Evolutionary conservation across 176 grass and related monocot genomes (phyloP), one percentile per base, ranked within the genome.

Genomic region (Eremochloa ophiuroides): DNA sequence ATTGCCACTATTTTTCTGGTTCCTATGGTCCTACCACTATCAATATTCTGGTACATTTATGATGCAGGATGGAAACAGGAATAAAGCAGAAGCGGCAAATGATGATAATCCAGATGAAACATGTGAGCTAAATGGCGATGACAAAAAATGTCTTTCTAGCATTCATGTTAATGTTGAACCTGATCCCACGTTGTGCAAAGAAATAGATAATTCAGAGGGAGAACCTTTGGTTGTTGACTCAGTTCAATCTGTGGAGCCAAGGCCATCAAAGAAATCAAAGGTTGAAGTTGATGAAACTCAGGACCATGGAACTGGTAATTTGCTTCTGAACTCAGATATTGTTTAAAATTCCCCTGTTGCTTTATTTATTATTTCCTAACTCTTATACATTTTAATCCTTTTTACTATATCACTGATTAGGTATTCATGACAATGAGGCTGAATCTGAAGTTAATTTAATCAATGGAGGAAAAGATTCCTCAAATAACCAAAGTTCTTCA

Each of bases 201-300:
- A 83, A 88, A 82, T 74, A 56, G 76, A 89, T 46, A 77, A 77
- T 77, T 91, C 80, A 39, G 74, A 48, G 11, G 72, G 64, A 59
- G 59, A 77, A 40, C 63, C 81, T 84, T 55, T 80, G 35, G 77
- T 76, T 66, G 80, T 68, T 73, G 69, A 80, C 71, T 80, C 68
- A 69, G 77, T 81, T 83, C 1, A 58, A 41, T 42, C 66, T 84
- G 71, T 82, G 23, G 66, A 91, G 53, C 33, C 79, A 67, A 98
- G 92, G 79, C 82, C 88, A 81, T 69, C 70, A 74, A 98, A 98
- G 77, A 98, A 94, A 76, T 55, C 88, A 87, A 98, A 93, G 86
- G 79, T 77, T 85, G 71, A 92, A 93, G 46, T 33, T 86, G 88
- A 89, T 81, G 68, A 86, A 82, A 77, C 38, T 88, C 4, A 61